Percentiles rank a stretch among this genome's conserved stretches.
Conservation (phyloP, 2,329 filamentous ascomycete genomes). For the Pseudogymnoascus sp. region DNA sequence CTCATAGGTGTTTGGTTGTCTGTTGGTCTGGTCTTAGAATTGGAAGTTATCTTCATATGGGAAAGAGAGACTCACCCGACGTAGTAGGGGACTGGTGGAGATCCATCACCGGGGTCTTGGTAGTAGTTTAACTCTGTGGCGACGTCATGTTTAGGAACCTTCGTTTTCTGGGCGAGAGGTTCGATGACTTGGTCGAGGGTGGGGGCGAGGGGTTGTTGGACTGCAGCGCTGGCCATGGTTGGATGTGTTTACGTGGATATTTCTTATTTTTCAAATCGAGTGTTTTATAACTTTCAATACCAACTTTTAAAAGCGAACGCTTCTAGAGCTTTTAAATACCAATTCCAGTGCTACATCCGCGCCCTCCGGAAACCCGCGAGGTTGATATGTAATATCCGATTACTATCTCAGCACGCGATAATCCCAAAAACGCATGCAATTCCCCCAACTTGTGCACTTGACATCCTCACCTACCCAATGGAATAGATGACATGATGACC, state of each 20-base stretch:
- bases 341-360: neutral
- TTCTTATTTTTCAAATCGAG: neutral
- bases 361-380: neutral
- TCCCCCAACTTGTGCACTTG: neutral
- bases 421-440: conserved; percentile 6
- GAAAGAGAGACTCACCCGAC: conserved; percentile 11
- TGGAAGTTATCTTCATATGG: neutral
- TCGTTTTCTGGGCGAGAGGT: neutral
- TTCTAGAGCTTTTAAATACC: neutral
- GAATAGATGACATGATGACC: neutral
- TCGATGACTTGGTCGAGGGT: neutral
- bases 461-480: neutral
- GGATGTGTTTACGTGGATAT: neutral
- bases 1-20: conserved; percentile 4
- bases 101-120: conserved; percentile 16
- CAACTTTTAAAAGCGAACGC: no score
- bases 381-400: conserved; percentile 6
- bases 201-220: neutral
- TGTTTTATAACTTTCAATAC: no score
- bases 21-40: neutral
- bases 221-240: conserved; percentile 8
- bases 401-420: neutral
- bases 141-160: conserved; percentile 15
- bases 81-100: conserved; percentile 14
- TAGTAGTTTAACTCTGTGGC: conserved; percentile 18